Percentiles rank a stretch among this genome's conserved stretches.
These are phyloP conservation scores for Heritiera littoralis DNA, from an alignment of 345 rosid genomes.

Conservation along the genomic window DNA sequence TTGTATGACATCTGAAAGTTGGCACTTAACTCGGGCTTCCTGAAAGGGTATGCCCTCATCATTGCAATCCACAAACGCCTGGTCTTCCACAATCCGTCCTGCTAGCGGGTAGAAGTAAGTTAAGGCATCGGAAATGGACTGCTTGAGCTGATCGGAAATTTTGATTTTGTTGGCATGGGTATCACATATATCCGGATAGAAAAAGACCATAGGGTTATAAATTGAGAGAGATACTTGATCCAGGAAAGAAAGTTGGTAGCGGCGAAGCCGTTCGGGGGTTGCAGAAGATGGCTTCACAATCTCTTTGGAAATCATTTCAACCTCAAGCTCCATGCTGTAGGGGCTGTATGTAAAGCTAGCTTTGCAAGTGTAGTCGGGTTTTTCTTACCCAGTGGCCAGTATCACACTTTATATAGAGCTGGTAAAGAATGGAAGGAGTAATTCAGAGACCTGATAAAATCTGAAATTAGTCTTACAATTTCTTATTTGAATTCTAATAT, in stretches of 20 bases:
- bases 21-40: conserved; percentile 27
- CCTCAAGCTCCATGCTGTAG: conserved; percentile 5
- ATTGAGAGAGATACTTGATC: background rate
- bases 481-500: too few relatives aligned
- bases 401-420: background rate
- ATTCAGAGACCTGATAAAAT: too few relatives aligned
- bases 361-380: background rate
- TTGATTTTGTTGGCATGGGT: background rate
- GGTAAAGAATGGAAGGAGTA: background rate
- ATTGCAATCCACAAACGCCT: conserved; percentile 24
- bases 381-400: background rate
- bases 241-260: background rate
- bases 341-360: background rate
- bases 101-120: conserved; percentile 16
- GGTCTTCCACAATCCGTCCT: background rate
- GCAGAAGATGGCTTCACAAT: conserved; percentile 10
- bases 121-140: background rate
- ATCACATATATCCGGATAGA: background rate
- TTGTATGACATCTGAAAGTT: conserved; percentile 20
- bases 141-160: background rate
- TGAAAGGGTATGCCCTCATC: conserved; percentile 33
- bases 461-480: too few relatives aligned
- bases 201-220: background rate
- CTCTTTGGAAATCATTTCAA: conserved; percentile 11
- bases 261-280: background rate